These are phyloP conservation scores for Avena insularis DNA, from an alignment of 176 grass and related monocot species.

Conservation along the genomic window DNA sequence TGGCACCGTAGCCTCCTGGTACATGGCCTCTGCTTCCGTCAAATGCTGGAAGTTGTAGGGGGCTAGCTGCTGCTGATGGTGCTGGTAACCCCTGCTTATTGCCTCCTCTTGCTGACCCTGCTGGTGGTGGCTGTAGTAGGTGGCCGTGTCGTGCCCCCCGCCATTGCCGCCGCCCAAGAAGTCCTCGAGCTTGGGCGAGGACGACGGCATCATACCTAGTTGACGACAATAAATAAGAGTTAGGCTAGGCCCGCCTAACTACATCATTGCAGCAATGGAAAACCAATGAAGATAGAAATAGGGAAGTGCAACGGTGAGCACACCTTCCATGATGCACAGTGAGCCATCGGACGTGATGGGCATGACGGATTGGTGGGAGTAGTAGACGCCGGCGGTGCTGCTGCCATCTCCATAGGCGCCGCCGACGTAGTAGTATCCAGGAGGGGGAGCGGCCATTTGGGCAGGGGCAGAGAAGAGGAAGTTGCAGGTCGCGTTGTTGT, in stretches of 20 bases:
- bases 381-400: slow-evolving; percentile 61
- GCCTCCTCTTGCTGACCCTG: slow-evolving; percentile 44
- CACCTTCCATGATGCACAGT: slow-evolving; percentile 90
- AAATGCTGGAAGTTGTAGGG: slow-evolving; percentile 65
- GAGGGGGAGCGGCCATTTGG: slow-evolving; percentile 40
- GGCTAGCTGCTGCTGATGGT: slow-evolving; percentile 49
- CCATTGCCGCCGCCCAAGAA: slow-evolving; percentile 84
- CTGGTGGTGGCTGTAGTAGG: slow-evolving; percentile 72
- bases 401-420: slow-evolving; percentile 66
- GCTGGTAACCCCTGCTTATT: slow-evolving; percentile 22
- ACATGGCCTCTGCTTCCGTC: slow-evolving; percentile 64
- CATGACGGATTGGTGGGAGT: slow-evolving; percentile 65
- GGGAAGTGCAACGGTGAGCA: neutral
- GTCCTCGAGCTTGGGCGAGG: slow-evolving; percentile 95
- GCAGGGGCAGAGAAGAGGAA: slow-evolving; percentile 65
- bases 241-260: no score
- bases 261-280: no score
- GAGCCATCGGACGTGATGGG: slow-evolving; percentile 83
- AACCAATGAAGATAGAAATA: neutral
- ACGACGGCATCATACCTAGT: slow-evolving; percentile 71
- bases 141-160: slow-evolving; percentile 35
- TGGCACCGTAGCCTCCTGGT: slow-evolving; percentile 54
- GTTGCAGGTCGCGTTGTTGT: slow-evolving; percentile 41
- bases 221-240: neutral
- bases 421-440: slow-evolving; percentile 63